These are phyloP conservation scores for Eucalyptus rudis DNA, from an alignment of 345 rosid genomes.

Conservation along the genomic window DNA sequence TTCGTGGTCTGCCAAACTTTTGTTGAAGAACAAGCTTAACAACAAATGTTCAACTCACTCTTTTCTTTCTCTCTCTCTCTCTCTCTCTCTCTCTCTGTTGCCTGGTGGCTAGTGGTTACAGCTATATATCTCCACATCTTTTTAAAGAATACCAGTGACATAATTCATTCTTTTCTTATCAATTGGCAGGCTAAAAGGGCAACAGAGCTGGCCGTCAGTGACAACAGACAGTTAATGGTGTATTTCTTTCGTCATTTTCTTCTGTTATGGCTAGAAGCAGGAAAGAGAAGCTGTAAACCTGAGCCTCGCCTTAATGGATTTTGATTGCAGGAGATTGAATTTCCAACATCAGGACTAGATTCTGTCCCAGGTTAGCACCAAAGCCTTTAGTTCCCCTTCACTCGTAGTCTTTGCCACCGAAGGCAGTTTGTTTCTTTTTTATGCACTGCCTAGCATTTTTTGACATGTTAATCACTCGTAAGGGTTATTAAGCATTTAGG, in stretches of 20 bases:
- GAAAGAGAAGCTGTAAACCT: not conserved
- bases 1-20: not conserved
- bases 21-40: not conserved
- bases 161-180: not conserved
- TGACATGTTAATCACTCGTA: not conserved
- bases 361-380: conserved; percentile 73
- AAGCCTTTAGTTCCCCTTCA: not conserved
- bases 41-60: not conserved
- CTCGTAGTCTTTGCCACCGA: not conserved
- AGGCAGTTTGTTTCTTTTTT: not conserved
- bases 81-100: not conserved
- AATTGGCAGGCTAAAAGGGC: conserved; percentile 59
- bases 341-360: conserved; percentile 86
- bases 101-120: not conserved
- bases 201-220: conserved; percentile 52
- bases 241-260: not conserved
- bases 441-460: not conserved
- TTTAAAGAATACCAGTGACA: not conserved
- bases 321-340: conserved; percentile 78
- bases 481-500: not conserved
- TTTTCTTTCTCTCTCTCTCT: no score
- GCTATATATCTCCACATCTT: not conserved
- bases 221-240: conserved; percentile 73
- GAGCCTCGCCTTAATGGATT: not conserved
- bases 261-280: not conserved